Evolutionary conservation across 176 grass and related monocot genomes (phyloP).

Genomic region (Bothriochloa decipiens): DNA sequence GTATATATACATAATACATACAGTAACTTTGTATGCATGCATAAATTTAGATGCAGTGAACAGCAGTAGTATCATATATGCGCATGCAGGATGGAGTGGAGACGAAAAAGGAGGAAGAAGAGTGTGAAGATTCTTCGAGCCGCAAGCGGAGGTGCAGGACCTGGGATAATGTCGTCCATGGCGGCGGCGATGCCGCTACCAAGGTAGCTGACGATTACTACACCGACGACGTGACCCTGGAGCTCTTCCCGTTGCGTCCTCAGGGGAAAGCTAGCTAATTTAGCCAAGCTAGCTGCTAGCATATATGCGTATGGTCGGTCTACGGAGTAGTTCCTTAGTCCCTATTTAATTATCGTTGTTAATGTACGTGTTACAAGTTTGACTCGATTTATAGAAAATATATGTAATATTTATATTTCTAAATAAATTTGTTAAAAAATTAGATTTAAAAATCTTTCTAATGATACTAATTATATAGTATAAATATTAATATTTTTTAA

Average conservation of each 20-base stretch:
- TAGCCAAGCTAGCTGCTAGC: background rate
- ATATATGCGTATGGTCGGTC: background rate
- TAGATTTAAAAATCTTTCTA: too few relatives aligned
- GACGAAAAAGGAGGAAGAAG: conserved; percentile 31
- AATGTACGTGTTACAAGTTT: too few relatives aligned
- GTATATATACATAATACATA: conserved; percentile 8
- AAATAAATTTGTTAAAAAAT: too few relatives aligned
- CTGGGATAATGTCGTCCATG: conserved; percentile 24
- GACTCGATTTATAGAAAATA: too few relatives aligned
- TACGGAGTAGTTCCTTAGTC: too few relatives aligned
- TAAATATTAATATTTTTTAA: too few relatives aligned
- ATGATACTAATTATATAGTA: too few relatives aligned
- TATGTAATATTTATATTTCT: too few relatives aligned
- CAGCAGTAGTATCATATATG: background rate
- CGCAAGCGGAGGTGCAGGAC: conserved; percentile 59
- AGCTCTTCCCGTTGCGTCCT: conserved; percentile 91
- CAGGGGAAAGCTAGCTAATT: conserved; percentile 51
- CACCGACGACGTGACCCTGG: conserved; percentile 51
- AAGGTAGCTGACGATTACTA: conserved; percentile 25
- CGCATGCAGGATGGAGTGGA: conserved; percentile 28
- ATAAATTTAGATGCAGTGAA: background rate
- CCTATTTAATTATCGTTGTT: too few relatives aligned
- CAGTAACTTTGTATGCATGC: background rate
- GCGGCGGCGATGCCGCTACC: background rate
- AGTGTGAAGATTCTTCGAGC: conserved; percentile 12